These are phyloP conservation scores for Mycena epipterygia DNA, from an alignment of 768 basidiomycete species.

Conservation along the genomic window DNA sequence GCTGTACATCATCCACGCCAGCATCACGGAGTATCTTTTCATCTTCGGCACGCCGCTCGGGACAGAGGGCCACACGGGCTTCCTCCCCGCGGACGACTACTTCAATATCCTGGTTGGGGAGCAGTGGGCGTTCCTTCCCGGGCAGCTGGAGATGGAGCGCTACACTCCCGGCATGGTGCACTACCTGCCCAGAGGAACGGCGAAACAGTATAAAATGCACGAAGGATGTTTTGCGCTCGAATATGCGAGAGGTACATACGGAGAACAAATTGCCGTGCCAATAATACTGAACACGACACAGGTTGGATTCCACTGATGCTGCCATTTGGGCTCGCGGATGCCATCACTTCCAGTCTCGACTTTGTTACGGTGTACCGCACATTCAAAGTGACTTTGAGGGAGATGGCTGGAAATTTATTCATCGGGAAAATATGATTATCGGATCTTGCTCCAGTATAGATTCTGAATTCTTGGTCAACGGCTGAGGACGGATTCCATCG, in stretches of 20 bases:
- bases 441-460: no score
- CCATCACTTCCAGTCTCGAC: slow-evolving; percentile 90
- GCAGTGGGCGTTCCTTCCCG: slow-evolving; percentile 94
- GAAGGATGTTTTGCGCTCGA: slow-evolving; percentile 96
- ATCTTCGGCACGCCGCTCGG: slow-evolving; percentile 97
- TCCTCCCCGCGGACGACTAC: slow-evolving; percentile 98
- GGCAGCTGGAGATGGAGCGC: slow-evolving; percentile 85
- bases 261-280: not conserved
- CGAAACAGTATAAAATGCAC: slow-evolving; percentile 99
- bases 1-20: slow-evolving; percentile 98
- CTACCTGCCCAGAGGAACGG: slow-evolving; percentile 82
- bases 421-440: slow-evolving; percentile 89
- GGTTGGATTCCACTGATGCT: slow-evolving; percentile 99
- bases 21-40: slow-evolving; percentile 96
- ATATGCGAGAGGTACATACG: slow-evolving; percentile 84
- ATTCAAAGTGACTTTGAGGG: slow-evolving; percentile 78
- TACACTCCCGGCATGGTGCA: slow-evolving; percentile 91
- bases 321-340: slow-evolving; percentile 93
- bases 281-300: slow-evolving; percentile 45
- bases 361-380: slow-evolving; percentile 86
- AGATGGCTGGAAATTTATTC: slow-evolving; percentile 86
- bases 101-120: slow-evolving; percentile 96
- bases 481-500: no score
- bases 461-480: no score
- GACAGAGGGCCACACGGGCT: slow-evolving; percentile 94